Evolutionary conservation across 192 early-diverging fungal genomes (phyloP).

Genomic region (Linnemannia elongata): DNA sequence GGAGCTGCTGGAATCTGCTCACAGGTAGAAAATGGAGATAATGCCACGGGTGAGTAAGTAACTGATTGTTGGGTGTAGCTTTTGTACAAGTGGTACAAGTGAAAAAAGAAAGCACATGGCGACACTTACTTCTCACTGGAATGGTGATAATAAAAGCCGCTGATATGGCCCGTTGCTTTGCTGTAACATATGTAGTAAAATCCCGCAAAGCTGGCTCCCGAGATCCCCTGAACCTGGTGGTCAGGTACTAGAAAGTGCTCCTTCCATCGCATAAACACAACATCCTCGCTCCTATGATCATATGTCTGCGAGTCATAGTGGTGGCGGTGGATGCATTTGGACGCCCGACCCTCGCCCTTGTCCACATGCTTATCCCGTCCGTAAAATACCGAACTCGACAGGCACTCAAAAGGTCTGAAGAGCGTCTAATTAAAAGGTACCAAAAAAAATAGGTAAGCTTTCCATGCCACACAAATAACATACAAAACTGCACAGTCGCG

Average conservation of each 20-base stretch:
- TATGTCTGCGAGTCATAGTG: slow-evolving; percentile 59
- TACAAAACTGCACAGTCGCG: background rate
- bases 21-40: background rate
- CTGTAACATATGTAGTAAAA: slow-evolving; percentile 90
- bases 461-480: background rate
- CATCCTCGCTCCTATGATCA: slow-evolving; percentile 64
- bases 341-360: slow-evolving; percentile 1
- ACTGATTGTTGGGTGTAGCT: background rate
- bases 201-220: slow-evolving; percentile 90
- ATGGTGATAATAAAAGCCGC: slow-evolving; percentile 76
- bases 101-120: background rate
- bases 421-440: slow-evolving; percentile 43
- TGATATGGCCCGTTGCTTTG: slow-evolving; percentile 68
- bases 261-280: slow-evolving; percentile 95
- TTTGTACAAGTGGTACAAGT: background rate
- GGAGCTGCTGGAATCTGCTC: slow-evolving; percentile 63
- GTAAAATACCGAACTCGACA: slow-evolving; percentile 34
- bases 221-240: slow-evolving; percentile 78
- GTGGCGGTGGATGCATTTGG: background rate
- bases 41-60: background rate
- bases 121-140: slow-evolving; percentile 65
- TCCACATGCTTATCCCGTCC: slow-evolving; percentile 19
- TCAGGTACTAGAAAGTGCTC: slow-evolving; percentile 94
- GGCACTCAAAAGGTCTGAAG: slow-evolving; percentile 63
- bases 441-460: background rate